Percentiles rank a stretch among this genome's conserved stretches.
These are phyloP conservation scores for Ophiostoma quercus DNA, from an alignment of 2,329 filamentous ascomycete genomes.

Conservation along the genomic window DNA sequence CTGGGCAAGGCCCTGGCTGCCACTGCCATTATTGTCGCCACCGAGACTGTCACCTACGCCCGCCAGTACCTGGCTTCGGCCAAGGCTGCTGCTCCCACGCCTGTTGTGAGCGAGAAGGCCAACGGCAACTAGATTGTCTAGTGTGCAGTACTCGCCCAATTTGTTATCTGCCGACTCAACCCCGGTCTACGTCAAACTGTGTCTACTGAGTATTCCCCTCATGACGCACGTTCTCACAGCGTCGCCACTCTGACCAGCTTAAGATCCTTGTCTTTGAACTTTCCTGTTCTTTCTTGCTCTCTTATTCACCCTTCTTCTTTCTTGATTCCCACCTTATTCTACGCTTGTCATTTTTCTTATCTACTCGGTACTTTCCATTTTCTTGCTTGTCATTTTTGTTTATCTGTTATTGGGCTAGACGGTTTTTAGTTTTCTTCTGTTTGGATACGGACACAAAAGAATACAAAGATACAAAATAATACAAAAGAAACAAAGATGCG, in stretches of 20 bases:
- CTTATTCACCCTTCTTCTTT: neutral
- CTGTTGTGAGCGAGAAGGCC: slow-evolving; percentile 47
- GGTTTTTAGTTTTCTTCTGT: neutral
- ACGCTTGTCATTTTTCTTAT: neutral
- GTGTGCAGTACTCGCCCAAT: neutral
- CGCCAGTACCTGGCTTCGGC: slow-evolving; percentile 54
- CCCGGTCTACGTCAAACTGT: neutral
- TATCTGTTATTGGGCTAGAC: neutral
- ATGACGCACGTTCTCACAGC: neutral
- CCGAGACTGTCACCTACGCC: slow-evolving; percentile 59
- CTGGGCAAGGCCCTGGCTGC: slow-evolving; percentile 65
- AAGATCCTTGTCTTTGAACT: neutral
- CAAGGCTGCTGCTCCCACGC: slow-evolving; percentile 47
- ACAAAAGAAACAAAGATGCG: neutral
- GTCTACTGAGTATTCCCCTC: neutral
- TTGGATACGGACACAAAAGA: neutral
- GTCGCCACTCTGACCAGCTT: neutral
- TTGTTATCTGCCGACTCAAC: neutral
- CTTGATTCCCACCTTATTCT: slow-evolving; percentile 20
- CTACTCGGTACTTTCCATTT: neutral
- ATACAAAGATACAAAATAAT: neutral
- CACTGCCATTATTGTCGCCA: slow-evolving; percentile 61
- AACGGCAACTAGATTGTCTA: slow-evolving; percentile 24
- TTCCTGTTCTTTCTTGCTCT: no score
- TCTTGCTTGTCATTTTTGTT: neutral